phyloP scores from a whole-genome alignment of 257 asterid species.

The Plantago ovata region DNA sequence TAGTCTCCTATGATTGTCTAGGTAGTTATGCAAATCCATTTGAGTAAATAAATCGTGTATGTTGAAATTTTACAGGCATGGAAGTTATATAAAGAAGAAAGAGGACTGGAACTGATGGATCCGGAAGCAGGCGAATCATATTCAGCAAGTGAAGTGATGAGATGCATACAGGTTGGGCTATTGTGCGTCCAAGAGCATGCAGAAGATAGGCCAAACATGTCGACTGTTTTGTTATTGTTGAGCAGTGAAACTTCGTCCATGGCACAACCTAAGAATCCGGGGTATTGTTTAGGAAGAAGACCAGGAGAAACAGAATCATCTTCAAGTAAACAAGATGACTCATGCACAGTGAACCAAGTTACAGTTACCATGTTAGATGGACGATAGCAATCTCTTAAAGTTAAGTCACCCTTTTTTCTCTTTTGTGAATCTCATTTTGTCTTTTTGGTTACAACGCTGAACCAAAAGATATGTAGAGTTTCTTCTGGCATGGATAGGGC shows the following conservation, averaged over 20 bases:
- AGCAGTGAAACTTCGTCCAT: constrained; percentile 48
- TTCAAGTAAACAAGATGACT: constrained; percentile 39
- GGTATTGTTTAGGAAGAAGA: constrained; percentile 53
- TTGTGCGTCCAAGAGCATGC: constrained; percentile 76
- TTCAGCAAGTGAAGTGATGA: constrained; percentile 40
- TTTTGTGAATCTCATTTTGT: not conserved
- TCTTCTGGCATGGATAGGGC: too few relatives aligned
- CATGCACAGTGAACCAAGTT: constrained; percentile 55
- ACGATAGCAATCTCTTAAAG: constrained; percentile 31
- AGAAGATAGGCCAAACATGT: constrained; percentile 70
- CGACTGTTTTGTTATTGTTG: constrained; percentile 51
- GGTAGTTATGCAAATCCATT: too few relatives aligned
- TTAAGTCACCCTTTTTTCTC: not conserved
- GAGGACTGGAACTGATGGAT: constrained; percentile 50
- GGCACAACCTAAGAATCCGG: constrained; percentile 65
- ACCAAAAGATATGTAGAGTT: not conserved
- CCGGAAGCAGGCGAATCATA: constrained; percentile 32
- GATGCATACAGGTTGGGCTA: constrained; percentile 74
- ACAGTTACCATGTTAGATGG: constrained; percentile 54
- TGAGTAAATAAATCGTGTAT: too few relatives aligned
- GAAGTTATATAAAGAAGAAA: constrained; percentile 54
- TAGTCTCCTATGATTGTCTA: not conserved
- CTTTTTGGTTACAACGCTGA: constrained; percentile 3
- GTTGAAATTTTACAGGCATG: constrained; percentile 44
- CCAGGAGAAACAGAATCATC: constrained; percentile 35